Base-by-base conservation (phyloP, 345 rosid species). In the Aquilaria malaccensis region DNA sequence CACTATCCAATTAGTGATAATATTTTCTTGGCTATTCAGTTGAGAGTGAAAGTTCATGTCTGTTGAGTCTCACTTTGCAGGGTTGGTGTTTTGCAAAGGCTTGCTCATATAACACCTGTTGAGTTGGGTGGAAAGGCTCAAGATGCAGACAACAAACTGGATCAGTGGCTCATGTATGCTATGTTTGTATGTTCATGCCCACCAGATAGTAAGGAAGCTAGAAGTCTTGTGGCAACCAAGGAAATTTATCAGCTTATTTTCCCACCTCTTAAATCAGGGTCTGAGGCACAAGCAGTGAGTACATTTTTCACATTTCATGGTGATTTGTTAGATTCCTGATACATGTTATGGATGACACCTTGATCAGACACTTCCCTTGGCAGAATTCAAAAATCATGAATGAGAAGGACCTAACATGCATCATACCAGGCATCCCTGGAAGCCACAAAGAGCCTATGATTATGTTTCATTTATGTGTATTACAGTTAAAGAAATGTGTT, bases 101-200 rank as follows among this genome's bases (percentile, higher is more conserved):
- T 91, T 63, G 85, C 83, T 50, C 80, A 83, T 77, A 84, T 91
- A 45, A 91, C 96, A 62, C 97, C 97, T 47, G 74, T 69, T 74
- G 97, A 91, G 72, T 71, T 91, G 56, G 97, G 97, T 52, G 97
- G 91, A 71, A 91, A 83, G 82, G 89, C 91, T 66, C 96, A 80
- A 74, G 97, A 91, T 76, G 77, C 80, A 55, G 97, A 91, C 70
- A 87, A 77, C 77, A 87, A 87, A 75, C 85, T 85, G 69, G 97
- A 91, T 72, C 97, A 91, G 71, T 87, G 97, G 97, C 89, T 87
- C 58, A 74, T 91, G 76, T 91, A 91, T 70, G 86, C 96, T 55
- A 82, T 87, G 91, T 87, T 87, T 72, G 80, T 89, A 50, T 91
- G 97, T 73, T 87, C 97, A 4, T 91, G 97, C 69, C 96, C 93